Evolutionary conservation across 208 protist species (phyloP), one percentile per base, ranked within the genome.

Genomic region (Blastocrithidia nonstop): DNA sequence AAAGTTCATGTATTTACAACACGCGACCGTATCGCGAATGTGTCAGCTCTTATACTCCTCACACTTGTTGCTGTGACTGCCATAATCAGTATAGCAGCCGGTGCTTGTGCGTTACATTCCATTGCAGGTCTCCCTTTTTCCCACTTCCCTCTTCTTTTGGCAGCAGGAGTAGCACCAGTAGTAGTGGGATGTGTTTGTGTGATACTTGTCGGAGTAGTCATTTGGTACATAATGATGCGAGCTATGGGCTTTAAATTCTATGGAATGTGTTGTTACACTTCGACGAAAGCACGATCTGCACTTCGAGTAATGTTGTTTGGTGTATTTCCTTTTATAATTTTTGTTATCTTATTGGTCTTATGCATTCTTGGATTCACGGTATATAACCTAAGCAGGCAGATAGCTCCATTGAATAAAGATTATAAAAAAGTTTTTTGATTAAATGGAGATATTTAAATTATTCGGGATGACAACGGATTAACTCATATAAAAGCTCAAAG

Each of bases 261-360:
- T 42, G 61, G 57, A 50, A 71, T 76, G 68, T 71, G 68, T 49
- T 76, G 53, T 55, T 61, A 50, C 50, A 52, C 50, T 42, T 45
- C 46, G 23, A 52, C 28, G 9, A 32, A 48, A 41, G 24, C 40
- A 50, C 54, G 54, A 7, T 48, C 43, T 8, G 21, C 45, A 15
- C 24, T 53, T 24, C 54, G 57, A 6, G 63, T 76, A 24, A 62
- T 48, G 36, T 40, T 71, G 24, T 31, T 59, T 24, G 69, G 62
- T 41, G 59, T 78, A 7, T 65, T 78, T 16, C 69, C 64, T 0
- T 61, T 69, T 31, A 48, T 78, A 19, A 35, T 66, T 1, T 59
- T 72, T 42, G 33, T 72, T 16, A 29, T 66, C 15, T 49, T 66
- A n/a, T 52, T 78, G 20, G 60, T 39, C 21, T 38, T 72, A 50